A percentile compares a stretch with the other conserved stretches of the same genome.
These are phyloP conservation scores for Penicillium oxalicum DNA, from an alignment of 2,329 filamentous ascomycete genomes.

Conservation along the genomic window DNA sequence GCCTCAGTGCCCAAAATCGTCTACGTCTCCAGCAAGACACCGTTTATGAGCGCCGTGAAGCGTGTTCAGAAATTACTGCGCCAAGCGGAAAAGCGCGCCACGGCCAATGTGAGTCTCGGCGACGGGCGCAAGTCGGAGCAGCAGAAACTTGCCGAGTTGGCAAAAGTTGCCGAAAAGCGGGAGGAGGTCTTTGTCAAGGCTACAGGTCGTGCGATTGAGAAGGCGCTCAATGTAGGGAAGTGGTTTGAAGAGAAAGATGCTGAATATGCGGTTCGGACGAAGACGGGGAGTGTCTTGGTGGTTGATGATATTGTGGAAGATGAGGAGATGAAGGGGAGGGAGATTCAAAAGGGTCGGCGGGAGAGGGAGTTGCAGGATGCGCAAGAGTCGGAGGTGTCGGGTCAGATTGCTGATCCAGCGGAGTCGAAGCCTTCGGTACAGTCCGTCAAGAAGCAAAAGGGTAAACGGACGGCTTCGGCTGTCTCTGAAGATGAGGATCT, in stretches of 20 bases:
- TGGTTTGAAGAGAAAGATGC: conserved; percentile 52
- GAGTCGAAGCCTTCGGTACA: conserved; percentile 12
- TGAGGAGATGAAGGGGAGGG: conserved; percentile 25
- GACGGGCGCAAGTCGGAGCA: conserved; percentile 27
- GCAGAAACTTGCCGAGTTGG: conserved; percentile 29
- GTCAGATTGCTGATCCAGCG: conserved; percentile 1
- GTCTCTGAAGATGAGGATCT: conserved; percentile 29
- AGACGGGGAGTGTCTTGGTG: conserved; percentile 52
- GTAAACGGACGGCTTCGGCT: conserved; percentile 21
- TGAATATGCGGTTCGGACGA: conserved; percentile 47
- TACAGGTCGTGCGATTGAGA: conserved; percentile 54
- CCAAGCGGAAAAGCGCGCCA: conserved; percentile 48
- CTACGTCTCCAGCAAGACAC: conserved; percentile 51
- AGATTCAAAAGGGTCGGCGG: conserved; percentile 19
- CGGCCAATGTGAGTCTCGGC: conserved; percentile 36
- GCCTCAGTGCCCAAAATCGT: conserved; percentile 47
- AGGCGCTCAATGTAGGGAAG: conserved; percentile 49
- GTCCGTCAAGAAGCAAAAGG: conserved; percentile 26
- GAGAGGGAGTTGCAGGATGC: conserved; percentile 9
- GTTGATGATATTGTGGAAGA: conserved; percentile 55
- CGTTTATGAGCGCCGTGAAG: conserved; percentile 56
- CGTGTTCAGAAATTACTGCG: conserved; percentile 52
- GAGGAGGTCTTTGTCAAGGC: conserved; percentile 55
- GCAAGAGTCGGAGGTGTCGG: neutral
- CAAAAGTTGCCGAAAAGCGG: conserved; percentile 30